These are phyloP conservation scores for Neurospora sp. DNA, from an alignment of 495 filamentous ascomycete species.

Conservation along the genomic window DNA sequence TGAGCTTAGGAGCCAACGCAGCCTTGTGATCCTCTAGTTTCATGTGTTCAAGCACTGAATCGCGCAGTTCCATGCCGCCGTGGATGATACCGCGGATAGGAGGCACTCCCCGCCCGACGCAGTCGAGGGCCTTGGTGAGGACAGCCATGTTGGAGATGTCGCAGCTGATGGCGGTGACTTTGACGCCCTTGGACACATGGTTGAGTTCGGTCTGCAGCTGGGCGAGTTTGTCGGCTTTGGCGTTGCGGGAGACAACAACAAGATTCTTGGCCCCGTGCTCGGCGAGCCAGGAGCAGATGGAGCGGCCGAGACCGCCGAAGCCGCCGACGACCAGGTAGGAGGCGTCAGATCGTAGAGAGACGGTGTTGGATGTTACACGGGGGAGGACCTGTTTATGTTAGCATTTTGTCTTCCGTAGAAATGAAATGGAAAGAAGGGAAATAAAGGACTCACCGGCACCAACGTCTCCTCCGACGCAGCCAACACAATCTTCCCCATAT, in stretches of 20 bases:
- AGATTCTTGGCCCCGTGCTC: conserved; percentile 47
- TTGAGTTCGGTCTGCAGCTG: conserved; percentile 27
- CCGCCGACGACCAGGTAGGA: conserved; percentile 54
- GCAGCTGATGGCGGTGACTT: conserved; percentile 29
- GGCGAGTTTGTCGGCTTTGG: conserved; percentile 24
- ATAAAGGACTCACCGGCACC: conserved; percentile 7
- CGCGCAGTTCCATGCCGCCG: conserved; percentile 44
- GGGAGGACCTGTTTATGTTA: conserved; percentile 2
- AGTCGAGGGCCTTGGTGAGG: conserved; percentile 23
- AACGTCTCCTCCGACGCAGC: conserved; percentile 7
- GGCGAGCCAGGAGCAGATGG: conserved; percentile 49
- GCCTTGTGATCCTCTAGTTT: conserved; percentile 29
- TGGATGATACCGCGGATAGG: conserved; percentile 40
- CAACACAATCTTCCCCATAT: conserved; percentile 50
- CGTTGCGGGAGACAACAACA: conserved; percentile 48
- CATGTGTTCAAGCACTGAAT: conserved; percentile 39
- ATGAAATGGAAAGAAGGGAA: too few relatives aligned
- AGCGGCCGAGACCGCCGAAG: conserved; percentile 52
- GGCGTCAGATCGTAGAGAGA: conserved; percentile 27
- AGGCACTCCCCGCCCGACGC: conserved; percentile 19
- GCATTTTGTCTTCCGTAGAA: too few relatives aligned
- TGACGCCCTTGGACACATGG: conserved; percentile 24
- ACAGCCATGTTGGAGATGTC: conserved; percentile 30
- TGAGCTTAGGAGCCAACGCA: conserved; percentile 37
- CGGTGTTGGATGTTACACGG: conserved; percentile 1